Evolutionary conservation across 495 filamentous ascomycete genomes (phyloP).

Genomic region (Parathielavia hyrcaniae): DNA sequence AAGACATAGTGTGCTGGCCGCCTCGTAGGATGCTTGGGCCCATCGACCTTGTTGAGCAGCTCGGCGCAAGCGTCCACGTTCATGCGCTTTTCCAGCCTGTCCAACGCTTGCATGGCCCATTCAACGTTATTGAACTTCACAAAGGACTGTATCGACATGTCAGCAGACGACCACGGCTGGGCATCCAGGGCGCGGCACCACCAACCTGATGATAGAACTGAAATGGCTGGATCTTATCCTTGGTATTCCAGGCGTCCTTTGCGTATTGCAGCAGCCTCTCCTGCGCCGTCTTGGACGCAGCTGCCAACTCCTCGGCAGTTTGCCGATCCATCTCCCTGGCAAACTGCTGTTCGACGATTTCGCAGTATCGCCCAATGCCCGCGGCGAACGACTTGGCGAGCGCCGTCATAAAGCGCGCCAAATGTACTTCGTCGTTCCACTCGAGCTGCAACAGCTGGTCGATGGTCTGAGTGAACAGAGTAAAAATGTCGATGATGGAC

Average conservation of each 20-base stretch:
- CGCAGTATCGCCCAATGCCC: conserved; percentile 85
- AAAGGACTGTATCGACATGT: conserved; percentile 59
- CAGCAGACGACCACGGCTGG: conserved; percentile 7
- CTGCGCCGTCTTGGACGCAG: conserved; percentile 70
- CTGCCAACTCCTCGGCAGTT: conserved; percentile 78
- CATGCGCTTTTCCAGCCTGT: conserved; percentile 80
- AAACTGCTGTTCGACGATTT: conserved; percentile 81
- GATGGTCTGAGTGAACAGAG: conserved; percentile 82
- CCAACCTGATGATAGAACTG: conserved; percentile 91
- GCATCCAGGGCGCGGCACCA: conserved; percentile 2
- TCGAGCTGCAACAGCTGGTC: conserved; percentile 79
- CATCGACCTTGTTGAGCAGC: conserved; percentile 59
- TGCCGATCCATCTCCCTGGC: conserved; percentile 86
- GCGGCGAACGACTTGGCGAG: conserved; percentile 78
- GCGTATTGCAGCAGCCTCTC: conserved; percentile 87
- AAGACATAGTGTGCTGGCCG: conserved; percentile 83
- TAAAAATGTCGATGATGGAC: conserved; percentile 89
- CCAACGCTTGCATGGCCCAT: conserved; percentile 81
- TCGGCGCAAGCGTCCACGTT: conserved; percentile 92
- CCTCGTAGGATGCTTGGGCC: conserved; percentile 45
- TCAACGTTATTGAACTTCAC: conserved; percentile 98
- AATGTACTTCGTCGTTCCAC: conserved; percentile 89
- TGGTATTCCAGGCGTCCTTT: conserved; percentile 89
- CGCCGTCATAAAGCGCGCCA: conserved; percentile 97
- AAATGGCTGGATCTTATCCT: conserved; percentile 94